A percentile compares a stretch with the other conserved stretches of the same genome.
Evolutionary conservation across 352 stramenopile species (phyloP).

Genomic region (Globisporangium nodosum): DNA sequence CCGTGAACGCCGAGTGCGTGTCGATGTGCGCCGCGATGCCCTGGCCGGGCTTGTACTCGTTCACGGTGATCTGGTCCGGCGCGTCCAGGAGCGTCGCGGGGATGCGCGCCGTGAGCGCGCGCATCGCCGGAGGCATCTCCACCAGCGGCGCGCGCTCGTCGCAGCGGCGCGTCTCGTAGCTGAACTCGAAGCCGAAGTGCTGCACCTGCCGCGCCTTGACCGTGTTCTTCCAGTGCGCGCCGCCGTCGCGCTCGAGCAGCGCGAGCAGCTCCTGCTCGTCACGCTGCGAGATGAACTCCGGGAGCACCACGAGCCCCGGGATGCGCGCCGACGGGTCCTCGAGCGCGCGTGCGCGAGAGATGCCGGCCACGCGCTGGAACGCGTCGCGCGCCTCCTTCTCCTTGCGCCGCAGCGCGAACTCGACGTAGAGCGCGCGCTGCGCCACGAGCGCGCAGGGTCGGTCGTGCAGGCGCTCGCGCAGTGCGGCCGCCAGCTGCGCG

Average conservation of each 20-base stretch:
- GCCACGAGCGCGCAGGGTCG: slow-evolving; percentile 51
- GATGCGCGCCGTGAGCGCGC: slow-evolving; percentile 47
- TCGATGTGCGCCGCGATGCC: slow-evolving; percentile 87
- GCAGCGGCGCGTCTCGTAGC: slow-evolving; percentile 76
- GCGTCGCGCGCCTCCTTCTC: slow-evolving; percentile 59
- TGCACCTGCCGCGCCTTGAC: slow-evolving; percentile 82
- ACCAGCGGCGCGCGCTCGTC: slow-evolving; percentile 44
- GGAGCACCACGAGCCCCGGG: slow-evolving; percentile 53
- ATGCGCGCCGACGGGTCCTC: slow-evolving; percentile 39
- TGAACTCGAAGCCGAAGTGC: slow-evolving; percentile 87
- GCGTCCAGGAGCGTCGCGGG: slow-evolving; percentile 47
- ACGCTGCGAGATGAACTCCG: slow-evolving; percentile 58
- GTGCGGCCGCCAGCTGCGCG: slow-evolving; percentile 8
- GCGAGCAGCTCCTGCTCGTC: slow-evolving; percentile 48
- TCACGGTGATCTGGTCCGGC: slow-evolving; percentile 82
- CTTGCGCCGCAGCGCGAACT: slow-evolving; percentile 62
- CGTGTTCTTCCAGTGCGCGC: slow-evolving; percentile 54
- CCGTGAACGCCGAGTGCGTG: slow-evolving; percentile 85
- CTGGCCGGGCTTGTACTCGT: slow-evolving; percentile 87
- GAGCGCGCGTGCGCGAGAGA: slow-evolving; percentile 37
- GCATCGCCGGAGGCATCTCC: slow-evolving; percentile 36
- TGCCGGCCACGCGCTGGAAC: slow-evolving; percentile 48
- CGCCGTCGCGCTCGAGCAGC: slow-evolving; percentile 54
- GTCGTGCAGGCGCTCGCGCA: slow-evolving; percentile 47
- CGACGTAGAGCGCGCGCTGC: slow-evolving; percentile 62